Conservation (phyloP, 495 filamentous ascomycete genomes). For the Neurospora terricola region DNA sequence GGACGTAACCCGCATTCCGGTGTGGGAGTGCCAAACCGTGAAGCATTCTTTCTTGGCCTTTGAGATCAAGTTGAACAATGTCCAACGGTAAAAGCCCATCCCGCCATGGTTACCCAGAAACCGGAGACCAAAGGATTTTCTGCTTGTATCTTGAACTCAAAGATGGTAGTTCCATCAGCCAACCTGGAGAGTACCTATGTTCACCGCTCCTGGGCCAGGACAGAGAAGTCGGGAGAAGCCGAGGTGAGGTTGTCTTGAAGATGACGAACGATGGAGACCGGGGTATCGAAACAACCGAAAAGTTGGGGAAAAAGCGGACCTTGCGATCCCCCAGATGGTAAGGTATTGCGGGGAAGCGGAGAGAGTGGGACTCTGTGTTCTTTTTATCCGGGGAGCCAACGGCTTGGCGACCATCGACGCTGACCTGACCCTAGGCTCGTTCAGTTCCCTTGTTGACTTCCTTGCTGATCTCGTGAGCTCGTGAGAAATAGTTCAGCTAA, state of each 20-base stretch:
- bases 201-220: not conserved
- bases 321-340: not conserved
- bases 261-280: not conserved
- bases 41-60: not conserved
- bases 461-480: not conserved
- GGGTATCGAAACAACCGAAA: not conserved
- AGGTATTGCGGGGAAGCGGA: not conserved
- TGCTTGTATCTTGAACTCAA: not conserved
- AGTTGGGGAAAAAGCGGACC: not conserved
- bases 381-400: not conserved
- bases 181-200: not conserved
- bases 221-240: not conserved
- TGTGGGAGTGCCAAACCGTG: not conserved
- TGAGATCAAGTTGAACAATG: not conserved
- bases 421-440: not conserved
- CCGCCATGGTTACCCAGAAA: not conserved
- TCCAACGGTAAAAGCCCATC: not conserved
- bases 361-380: not conserved
- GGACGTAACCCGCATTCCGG: not conserved
- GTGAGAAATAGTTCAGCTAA: not conserved
- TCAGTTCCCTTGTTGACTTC: not conserved
- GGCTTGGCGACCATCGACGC: not conserved
- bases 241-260: not conserved
- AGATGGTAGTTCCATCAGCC: not conserved
- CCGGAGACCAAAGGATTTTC: not conserved